A percentile compares a stretch with the other conserved stretches of the same genome.
Evolutionary conservation across 148 eudicot genomes (phyloP).

Genomic region (Drosera capensis): DNA sequence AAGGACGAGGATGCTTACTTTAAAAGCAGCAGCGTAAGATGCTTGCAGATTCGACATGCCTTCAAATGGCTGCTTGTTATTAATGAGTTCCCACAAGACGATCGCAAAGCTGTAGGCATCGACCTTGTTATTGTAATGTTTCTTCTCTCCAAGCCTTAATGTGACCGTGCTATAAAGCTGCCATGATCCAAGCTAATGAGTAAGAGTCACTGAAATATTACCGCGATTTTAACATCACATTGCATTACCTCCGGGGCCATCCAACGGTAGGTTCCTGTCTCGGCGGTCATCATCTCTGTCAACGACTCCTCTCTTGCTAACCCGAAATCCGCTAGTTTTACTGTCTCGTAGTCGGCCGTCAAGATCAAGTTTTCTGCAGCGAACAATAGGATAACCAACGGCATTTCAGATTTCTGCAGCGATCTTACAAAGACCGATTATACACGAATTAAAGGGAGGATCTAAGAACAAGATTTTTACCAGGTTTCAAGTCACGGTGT

Average conservation of each 20-base stretch:
- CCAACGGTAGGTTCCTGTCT: constrained; percentile 41
- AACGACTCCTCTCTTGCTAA: constrained; percentile 63
- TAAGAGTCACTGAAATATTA: neutral
- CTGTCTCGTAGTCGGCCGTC: constrained; percentile 45
- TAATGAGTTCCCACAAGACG: constrained; percentile 91
- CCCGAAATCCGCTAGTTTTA: constrained; percentile 67
- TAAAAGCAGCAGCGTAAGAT: constrained; percentile 96
- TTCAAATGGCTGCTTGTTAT: constrained; percentile 82
- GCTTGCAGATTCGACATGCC: constrained; percentile 99
- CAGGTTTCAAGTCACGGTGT: constrained; percentile 41
- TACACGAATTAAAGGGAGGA: no score
- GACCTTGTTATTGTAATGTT: constrained; percentile 90
- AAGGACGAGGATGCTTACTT: no score
- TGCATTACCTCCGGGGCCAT: constrained; percentile 61
- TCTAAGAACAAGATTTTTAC: constrained; percentile 9
- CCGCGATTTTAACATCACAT: neutral
- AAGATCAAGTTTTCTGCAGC: constrained; percentile 54
- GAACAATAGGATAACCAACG: neutral
- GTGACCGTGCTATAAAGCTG: constrained; percentile 66
- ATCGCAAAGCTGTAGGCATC: constrained; percentile 97
- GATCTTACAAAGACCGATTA: no score
- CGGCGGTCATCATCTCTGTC: constrained; percentile 69
- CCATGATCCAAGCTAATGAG: neutral
- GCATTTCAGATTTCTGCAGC: no score
- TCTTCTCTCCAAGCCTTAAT: constrained; percentile 92